A percentile compares a stretch with the other conserved stretches of the same genome.
phyloP scores from a whole-genome alignment of 2,329 filamentous ascomycete species.

The Torrubiellomyces zombiae region DNA sequence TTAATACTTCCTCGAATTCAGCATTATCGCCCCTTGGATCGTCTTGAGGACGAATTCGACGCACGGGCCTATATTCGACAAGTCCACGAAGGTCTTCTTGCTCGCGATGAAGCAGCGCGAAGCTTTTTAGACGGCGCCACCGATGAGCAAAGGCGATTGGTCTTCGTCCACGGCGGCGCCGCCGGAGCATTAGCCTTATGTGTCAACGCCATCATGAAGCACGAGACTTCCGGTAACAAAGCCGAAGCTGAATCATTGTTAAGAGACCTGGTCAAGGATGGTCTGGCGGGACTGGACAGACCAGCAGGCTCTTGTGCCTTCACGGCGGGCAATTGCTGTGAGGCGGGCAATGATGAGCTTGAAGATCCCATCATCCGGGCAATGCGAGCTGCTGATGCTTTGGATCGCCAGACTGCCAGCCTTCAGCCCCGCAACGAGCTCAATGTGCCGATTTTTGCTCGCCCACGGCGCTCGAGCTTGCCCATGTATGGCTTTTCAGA shows the following conservation, averaged over 20 bases:
- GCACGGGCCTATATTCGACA: slow-evolving; percentile 24
- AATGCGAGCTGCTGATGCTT: slow-evolving; percentile 41
- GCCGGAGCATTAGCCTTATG: slow-evolving; percentile 36
- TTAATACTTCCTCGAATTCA: slow-evolving; percentile 37
- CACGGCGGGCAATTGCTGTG: too few relatives aligned
- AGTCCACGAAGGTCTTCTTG: slow-evolving; percentile 31
- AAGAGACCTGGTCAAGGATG: slow-evolving; percentile 30
- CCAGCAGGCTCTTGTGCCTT: too few relatives aligned
- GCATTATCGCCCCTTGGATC: slow-evolving; percentile 23
- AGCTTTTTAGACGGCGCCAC: slow-evolving; percentile 32
- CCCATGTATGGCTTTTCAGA: slow-evolving; percentile 28
- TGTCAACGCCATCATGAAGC: slow-evolving; percentile 34
- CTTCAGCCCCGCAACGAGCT: slow-evolving; percentile 32
- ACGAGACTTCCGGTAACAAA: slow-evolving; percentile 32
- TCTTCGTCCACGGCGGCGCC: slow-evolving; percentile 44
- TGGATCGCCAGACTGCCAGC: slow-evolving; percentile 37
- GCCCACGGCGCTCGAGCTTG: slow-evolving; percentile 31
- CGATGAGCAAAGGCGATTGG: slow-evolving; percentile 31
- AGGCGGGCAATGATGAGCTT: too few relatives aligned
- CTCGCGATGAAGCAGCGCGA: slow-evolving; percentile 30
- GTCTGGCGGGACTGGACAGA: slow-evolving; percentile 21
- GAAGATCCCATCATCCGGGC: slow-evolving; percentile 35
- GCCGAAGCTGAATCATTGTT: slow-evolving; percentile 34
- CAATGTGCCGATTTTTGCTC: slow-evolving; percentile 23
- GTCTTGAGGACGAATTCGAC: slow-evolving; percentile 13